Percentiles rank a stretch among this genome's conserved stretches.
Conservation (phyloP, 257 asterid species). For the Marsdenia floribunda region DNA sequence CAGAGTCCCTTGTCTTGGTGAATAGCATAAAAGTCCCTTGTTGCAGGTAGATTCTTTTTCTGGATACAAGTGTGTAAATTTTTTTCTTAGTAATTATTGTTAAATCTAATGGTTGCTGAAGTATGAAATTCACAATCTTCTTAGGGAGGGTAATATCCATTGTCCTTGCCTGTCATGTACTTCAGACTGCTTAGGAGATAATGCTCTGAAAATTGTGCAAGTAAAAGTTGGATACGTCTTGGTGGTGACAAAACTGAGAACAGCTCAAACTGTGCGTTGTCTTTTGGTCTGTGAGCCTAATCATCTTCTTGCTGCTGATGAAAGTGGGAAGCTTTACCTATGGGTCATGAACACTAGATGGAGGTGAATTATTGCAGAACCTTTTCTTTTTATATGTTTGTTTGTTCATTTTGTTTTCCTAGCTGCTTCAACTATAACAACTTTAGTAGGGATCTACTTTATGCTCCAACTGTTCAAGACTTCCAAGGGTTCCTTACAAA, state of each 20-base stretch:
- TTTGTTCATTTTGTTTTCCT: not conserved
- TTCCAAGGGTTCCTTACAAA: not conserved
- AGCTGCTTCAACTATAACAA: not conserved
- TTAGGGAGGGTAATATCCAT: conserved; percentile 58
- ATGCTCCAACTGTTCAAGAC: not conserved
- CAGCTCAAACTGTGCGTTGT: conserved; percentile 47
- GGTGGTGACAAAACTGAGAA: conserved; percentile 52
- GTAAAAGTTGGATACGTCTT: conserved; percentile 63
- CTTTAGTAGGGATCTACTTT: not conserved
- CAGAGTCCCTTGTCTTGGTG: conserved; percentile 55
- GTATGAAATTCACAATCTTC: conserved; percentile 24
- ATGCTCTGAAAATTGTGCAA: conserved; percentile 68
- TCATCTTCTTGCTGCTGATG: conserved; percentile 77
- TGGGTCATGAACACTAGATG: conserved; percentile 85
- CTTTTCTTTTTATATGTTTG: not conserved
- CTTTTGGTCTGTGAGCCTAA: conserved; percentile 73
- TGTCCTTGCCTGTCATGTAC: conserved; percentile 68
- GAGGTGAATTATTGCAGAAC: conserved; percentile 51
- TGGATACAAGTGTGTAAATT: conserved; percentile 11
- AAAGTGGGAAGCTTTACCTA: conserved; percentile 69
- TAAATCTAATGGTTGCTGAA: conserved; percentile 13
- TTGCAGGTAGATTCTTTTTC: conserved; percentile 54
- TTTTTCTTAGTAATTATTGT: conserved; percentile 8
- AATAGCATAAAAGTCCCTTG: conserved; percentile 62
- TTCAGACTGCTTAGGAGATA: conserved; percentile 47